Evolutionary conservation across 2,329 filamentous ascomycete species (phyloP).

Genomic region (Fusarium sp.): DNA sequence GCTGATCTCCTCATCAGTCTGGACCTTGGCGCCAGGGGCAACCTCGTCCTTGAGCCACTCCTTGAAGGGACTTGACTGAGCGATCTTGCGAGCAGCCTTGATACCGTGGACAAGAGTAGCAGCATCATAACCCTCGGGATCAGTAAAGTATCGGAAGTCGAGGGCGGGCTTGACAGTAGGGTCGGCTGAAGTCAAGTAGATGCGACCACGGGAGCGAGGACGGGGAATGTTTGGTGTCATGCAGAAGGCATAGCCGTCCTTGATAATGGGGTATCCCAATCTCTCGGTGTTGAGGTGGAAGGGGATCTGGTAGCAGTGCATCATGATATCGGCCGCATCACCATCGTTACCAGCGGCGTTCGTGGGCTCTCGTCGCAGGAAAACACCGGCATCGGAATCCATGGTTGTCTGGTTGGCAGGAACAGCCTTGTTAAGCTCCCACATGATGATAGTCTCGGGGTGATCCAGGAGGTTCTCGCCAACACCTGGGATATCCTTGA

Average conservation of each 20-base stretch:
- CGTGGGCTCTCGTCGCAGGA: constrained; percentile 80
- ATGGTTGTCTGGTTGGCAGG: constrained; percentile 87
- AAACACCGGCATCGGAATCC: constrained; percentile 91
- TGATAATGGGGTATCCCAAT: constrained; percentile 74
- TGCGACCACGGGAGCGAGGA: constrained; percentile 79
- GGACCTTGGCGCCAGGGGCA: constrained; percentile 78
- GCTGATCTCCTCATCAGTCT: constrained; percentile 82
- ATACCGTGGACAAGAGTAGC: constrained; percentile 83
- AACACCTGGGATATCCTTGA: constrained; percentile 69
- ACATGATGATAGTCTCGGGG: constrained; percentile 71
- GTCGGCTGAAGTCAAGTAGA: constrained; percentile 82
- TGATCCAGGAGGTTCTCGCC: constrained; percentile 73
- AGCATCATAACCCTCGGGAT: constrained; percentile 86
- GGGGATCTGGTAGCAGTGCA: constrained; percentile 97
- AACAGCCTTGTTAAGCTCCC: constrained; percentile 83
- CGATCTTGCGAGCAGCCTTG: constrained; percentile 81
- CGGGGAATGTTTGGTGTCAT: constrained; percentile 94
- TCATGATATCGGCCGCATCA: constrained; percentile 88
- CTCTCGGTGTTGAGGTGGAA: constrained; percentile 88
- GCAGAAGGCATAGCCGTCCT: constrained; percentile 86
- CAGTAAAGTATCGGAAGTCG: constrained; percentile 91
- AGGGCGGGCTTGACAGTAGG: constrained; percentile 83
- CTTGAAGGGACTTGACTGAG: constrained; percentile 80
- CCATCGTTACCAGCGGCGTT: constrained; percentile 78
- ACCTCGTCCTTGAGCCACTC: constrained; percentile 87